Base-by-base conservation (phyloP, 2,329 filamentous ascomycete genomes). In the Davidsoniella neocaledoniae region DNA sequence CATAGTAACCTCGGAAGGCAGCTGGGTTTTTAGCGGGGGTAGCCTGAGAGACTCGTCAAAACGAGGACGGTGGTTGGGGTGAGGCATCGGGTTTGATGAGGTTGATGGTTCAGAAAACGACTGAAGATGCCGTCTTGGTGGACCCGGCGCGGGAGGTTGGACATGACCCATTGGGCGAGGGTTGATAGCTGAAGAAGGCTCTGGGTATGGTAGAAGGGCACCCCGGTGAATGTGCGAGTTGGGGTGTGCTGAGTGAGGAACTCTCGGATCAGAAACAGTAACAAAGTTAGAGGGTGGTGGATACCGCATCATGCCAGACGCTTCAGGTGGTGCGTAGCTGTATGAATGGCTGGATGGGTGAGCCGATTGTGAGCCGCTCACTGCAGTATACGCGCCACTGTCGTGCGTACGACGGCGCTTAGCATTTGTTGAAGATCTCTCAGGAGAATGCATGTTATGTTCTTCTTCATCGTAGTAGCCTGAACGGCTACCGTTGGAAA, bases 21-120 rank as follows among this genome's bases (percentile, higher is more conserved):
- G 50, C 51, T 62, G 61, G 56, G 65, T 76, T 57, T 75, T 70
- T 36, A 77, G 59, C 1, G 74, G 73, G 0, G 74, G 72, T 16
- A 77, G 61, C 26, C 69, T 66, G 8, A 76, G 64, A 5, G 72
- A 73, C 55, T 74, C 70, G 51, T 76, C 71, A 54, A 72, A 74
- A 5, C 21, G 26, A 9, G 48, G 17, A 17, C 38, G 29, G 5
- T 33, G 23, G 6, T 29, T 9, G 5, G 48, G 3, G 12, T 19
- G 16, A 14, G 46, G 16, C 17, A 40, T 40, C 4, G 29, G 29
- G 14, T 10, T 36, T 5, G 41, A 12, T 12, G 36, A 40, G 14
- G 43, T 29, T 9, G 29, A 19, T 16, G 47, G 17, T 9, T 49
- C 47, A 4, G 47, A 41, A 16, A 49, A 44, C 29, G 40, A 21